Base-by-base conservation (phyloP, 805 yeast genomes). In the Dipodascopsis tothii region DNA sequence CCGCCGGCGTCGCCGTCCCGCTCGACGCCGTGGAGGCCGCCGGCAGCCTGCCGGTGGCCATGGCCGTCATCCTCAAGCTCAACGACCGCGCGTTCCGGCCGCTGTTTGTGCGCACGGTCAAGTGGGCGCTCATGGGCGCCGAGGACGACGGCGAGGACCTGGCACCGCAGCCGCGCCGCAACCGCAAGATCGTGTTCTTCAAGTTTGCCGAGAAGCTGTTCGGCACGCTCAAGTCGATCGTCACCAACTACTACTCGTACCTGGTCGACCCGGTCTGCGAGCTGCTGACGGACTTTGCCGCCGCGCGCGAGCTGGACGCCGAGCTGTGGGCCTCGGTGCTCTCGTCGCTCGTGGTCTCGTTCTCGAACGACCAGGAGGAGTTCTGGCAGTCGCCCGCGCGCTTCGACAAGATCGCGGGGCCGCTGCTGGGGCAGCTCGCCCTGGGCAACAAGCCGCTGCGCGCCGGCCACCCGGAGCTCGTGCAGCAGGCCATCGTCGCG, bases 51-150 rank as follows among this genome's bases (percentile, higher is more conserved):
- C 69, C 74, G 32, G 76, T 87, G 60, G 88, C 84, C 18, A 77
- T 90, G 52, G 69, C 70, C 20, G 80, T 78, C 54, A 94, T 90
- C 17, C 73, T 92, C 80, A 88, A 90, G 64, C 74, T 92, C 65
- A 92, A 92, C 61, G 98, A 92, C 62, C 86, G 85, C 67, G 76
- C 80, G 19, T 92, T 92, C 73, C 77, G 96, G 60, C 98, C 98
- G 17, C 69, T 85, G 59, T 92, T 92, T 66, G 90, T 88, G 4
- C 70, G 80, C 21, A 69, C 86, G 55, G 87, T 83, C 9, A 77
- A 87, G 61, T 92, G 98, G 98, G 94, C 96, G 2, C 75, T 84
- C 56, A 83, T 80, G 50, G 94, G 87, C 45, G 94, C 81, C 62
- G 87, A 83, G 35, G 74, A 75, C 9, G 65, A 60, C 3, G 64